A percentile compares a stretch with the other conserved stretches of the same genome.
These are phyloP conservation scores for Chaetomium sp. DNA, from an alignment of 2,329 filamentous ascomycete genomes.

Conservation along the genomic window DNA sequence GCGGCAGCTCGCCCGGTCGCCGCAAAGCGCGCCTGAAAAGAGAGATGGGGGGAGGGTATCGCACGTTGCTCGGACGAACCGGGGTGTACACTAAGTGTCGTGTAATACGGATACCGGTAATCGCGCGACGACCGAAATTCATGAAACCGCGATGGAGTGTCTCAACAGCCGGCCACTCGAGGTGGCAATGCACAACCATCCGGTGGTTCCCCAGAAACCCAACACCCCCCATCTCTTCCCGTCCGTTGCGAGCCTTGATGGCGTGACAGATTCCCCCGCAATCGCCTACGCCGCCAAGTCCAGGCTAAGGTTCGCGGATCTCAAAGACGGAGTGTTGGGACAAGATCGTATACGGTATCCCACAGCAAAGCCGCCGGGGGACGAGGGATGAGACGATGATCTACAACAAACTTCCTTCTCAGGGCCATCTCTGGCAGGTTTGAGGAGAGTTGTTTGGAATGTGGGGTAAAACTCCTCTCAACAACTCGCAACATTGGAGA, in stretches of 20 bases:
- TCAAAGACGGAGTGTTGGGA: background rate
- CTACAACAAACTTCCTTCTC: background rate
- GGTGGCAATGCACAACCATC: background rate
- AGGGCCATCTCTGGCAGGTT: background rate
- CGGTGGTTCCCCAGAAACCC: conserved; percentile 2
- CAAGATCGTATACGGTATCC: background rate
- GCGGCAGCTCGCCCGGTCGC: no score
- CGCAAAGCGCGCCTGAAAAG: no score
- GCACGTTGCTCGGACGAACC: no score
- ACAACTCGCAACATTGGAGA: no score
- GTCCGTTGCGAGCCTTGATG: conserved; percentile 2
- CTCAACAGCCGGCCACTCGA: background rate
- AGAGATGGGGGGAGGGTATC: no score
- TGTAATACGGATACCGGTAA: background rate
- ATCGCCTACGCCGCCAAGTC: background rate
- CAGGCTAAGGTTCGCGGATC: background rate
- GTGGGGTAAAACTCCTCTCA: background rate
- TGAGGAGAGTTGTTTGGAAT: background rate
- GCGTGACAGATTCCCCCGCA: conserved; percentile 8
- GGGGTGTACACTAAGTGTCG: no score
- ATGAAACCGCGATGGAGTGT: background rate
- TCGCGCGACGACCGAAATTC: background rate
- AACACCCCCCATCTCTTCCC: conserved; percentile 1
- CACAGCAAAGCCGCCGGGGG: background rate
- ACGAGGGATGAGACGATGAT: background rate